These are phyloP conservation scores for Manihot esculenta DNA, from an alignment of 441 rosid species.

Conservation along the genomic window DNA sequence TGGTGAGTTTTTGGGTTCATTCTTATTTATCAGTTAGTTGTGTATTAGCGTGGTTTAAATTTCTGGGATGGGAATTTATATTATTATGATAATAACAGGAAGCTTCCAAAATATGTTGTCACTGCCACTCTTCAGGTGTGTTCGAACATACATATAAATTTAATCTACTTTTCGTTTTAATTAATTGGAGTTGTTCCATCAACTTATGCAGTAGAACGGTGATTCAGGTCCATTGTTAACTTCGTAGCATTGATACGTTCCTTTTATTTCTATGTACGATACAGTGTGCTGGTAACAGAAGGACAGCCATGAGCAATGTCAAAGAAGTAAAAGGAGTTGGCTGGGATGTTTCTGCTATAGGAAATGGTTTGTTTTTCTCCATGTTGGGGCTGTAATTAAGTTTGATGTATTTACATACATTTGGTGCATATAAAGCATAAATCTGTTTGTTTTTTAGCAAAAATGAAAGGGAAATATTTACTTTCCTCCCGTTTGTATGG, in stretches of 20 bases:
- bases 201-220: neutral
- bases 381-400: neutral
- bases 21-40: neutral
- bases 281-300: conserved; percentile 99
- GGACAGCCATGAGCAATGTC: conserved; percentile 96
- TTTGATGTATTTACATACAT: neutral
- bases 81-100: conserved; percentile 41
- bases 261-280: conserved; percentile 14
- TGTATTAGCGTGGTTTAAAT: conserved; percentile 1
- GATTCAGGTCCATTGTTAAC: neutral
- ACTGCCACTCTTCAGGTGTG: conserved; percentile 83
- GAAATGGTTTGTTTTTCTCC: conserved; percentile 61
- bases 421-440: neutral
- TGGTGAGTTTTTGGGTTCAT: conserved; percentile 38
- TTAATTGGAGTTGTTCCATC: neutral
- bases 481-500: neutral
- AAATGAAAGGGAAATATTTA: neutral
- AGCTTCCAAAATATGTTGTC: conserved; percentile 75
- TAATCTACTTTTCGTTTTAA: neutral
- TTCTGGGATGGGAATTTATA: conserved; percentile 10
- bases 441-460: neutral
- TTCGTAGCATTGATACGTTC: conserved; percentile 4
- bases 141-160: neutral
- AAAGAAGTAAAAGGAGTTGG: conserved; percentile 89
- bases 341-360: conserved; percentile 93